These are phyloP conservation scores for Scleroderma citrinum DNA, from an alignment of 768 basidiomycete species.

Conservation along the genomic window DNA sequence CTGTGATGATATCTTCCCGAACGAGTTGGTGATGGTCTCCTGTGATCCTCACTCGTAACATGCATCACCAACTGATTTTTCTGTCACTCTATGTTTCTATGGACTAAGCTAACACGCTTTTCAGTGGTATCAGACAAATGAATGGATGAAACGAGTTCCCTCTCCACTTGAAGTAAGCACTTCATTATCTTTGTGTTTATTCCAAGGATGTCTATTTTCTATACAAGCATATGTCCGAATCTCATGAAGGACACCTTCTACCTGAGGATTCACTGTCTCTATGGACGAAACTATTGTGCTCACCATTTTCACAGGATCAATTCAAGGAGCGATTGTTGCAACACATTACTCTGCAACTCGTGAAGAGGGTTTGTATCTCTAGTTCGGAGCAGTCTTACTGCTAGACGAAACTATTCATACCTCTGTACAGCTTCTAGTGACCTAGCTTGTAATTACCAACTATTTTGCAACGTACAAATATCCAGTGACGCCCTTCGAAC, in stretches of 20 bases:
- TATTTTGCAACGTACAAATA: too few species aligned
- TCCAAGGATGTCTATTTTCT: conserved; percentile 44
- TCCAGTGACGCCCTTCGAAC: too few species aligned
- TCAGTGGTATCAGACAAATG: not conserved
- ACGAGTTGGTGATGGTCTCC: conserved; percentile 65
- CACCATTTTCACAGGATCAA: not conserved
- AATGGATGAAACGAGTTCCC: not conserved
- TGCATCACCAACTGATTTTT: conserved; percentile 54
- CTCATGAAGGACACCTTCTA: conserved; percentile 50
- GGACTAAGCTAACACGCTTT: not conserved
- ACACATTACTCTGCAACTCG: too few species aligned
- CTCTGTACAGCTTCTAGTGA: too few species aligned
- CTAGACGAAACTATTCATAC: too few species aligned
- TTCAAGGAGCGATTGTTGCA: too few species aligned
- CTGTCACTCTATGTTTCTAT: conserved; percentile 7
- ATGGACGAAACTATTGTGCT: not conserved
- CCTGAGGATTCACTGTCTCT: conserved; percentile 36
- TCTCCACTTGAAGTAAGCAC: conserved; percentile 3
- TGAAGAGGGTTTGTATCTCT: too few species aligned
- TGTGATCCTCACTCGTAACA: conserved; percentile 74
- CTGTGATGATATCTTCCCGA: conserved; percentile 67
- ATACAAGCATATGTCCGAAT: conserved; percentile 77
- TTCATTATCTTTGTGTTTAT: not conserved
- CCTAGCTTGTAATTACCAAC: too few species aligned
- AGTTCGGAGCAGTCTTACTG: too few species aligned